Percentiles rank a stretch among this genome's conserved stretches.
phyloP scores from a whole-genome alignment of 2,329 filamentous ascomycete species.

The Ceratocystiopsis sp. region DNA sequence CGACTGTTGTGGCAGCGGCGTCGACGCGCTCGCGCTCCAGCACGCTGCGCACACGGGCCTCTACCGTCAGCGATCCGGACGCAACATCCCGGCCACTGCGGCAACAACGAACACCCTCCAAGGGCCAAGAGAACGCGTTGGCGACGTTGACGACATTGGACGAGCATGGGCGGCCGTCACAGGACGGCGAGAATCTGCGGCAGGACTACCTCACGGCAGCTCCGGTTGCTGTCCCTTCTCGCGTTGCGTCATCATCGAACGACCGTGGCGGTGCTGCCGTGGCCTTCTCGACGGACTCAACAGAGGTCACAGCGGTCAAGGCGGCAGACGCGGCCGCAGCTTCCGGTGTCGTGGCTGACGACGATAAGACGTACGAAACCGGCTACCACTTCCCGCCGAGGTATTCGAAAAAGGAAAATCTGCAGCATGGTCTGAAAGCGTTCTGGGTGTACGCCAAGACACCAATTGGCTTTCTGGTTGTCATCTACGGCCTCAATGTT shows the following conservation, averaged over 20 bases:
- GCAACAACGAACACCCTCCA: background rate
- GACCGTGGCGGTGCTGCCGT: background rate
- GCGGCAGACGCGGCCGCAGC: background rate
- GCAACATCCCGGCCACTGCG: background rate
- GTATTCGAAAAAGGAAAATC: slow-evolving; percentile 41
- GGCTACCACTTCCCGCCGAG: slow-evolving; percentile 49
- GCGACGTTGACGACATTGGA: slow-evolving; percentile 2
- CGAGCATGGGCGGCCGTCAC: slow-evolving; percentile 2
- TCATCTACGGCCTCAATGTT: slow-evolving; percentile 65
- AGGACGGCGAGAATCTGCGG: background rate
- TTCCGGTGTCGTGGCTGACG: background rate
- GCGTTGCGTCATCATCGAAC: too few species aligned
- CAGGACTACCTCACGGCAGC: too few species aligned
- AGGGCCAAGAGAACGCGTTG: background rate
- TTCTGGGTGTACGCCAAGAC: slow-evolving; percentile 63
- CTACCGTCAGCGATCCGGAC: slow-evolving; percentile 3
- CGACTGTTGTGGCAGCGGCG: slow-evolving; percentile 17
- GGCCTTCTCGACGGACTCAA: background rate
- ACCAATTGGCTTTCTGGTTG: slow-evolving; percentile 58
- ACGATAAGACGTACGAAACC: slow-evolving; percentile 32
- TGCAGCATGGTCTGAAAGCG: slow-evolving; percentile 36
- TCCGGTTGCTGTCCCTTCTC: too few species aligned
- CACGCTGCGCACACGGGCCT: background rate
- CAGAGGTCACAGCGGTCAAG: background rate
- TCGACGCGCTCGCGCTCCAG: slow-evolving; percentile 3